phyloP scores from a whole-genome alignment of 495 filamentous ascomycete species.

The Xeromyces bisporus region DNA sequence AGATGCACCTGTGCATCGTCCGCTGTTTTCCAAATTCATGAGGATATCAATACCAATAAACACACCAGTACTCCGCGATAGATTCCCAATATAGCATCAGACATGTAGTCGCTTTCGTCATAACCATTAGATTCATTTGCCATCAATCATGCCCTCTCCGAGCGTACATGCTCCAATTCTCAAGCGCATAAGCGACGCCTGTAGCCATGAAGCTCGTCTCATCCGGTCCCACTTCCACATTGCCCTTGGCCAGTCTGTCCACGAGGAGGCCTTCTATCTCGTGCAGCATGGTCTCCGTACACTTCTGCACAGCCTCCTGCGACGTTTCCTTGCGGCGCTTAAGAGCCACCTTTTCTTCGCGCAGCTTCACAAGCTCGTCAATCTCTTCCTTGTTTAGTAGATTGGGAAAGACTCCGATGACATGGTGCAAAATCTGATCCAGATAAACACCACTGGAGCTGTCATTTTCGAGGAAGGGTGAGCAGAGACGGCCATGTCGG shows the following conservation, averaged over 20 bases:
- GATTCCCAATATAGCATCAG: too few species aligned
- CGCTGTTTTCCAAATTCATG: too few species aligned
- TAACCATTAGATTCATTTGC: neutral
- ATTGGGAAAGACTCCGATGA: conserved; percentile 26
- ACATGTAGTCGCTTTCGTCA: too few species aligned
- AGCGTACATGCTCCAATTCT: conserved; percentile 7
- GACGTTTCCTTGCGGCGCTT: neutral
- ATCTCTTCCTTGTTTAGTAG: conserved; percentile 24
- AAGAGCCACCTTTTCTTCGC: conserved; percentile 8
- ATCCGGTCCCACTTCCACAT: conserved; percentile 18
- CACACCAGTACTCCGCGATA: too few species aligned
- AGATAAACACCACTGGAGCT: conserved; percentile 19
- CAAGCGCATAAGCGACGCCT: conserved; percentile 22
- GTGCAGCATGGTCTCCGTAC: conserved; percentile 10
- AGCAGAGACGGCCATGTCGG: conserved; percentile 14
- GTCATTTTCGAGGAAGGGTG: conserved; percentile 22
- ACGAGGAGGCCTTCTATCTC: conserved; percentile 22
- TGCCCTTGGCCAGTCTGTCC: conserved; percentile 17
- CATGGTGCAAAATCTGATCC: conserved; percentile 22
- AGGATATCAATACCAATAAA: too few species aligned
- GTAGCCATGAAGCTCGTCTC: conserved; percentile 30
- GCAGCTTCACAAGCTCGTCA: conserved; percentile 16
- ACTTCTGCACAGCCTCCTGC: conserved; percentile 1
- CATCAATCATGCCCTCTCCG: neutral
- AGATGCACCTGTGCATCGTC: too few species aligned